Evolutionary conservation across 768 basidiomycete genomes (phyloP).

Genomic region (Leucocoprinus sp.): DNA sequence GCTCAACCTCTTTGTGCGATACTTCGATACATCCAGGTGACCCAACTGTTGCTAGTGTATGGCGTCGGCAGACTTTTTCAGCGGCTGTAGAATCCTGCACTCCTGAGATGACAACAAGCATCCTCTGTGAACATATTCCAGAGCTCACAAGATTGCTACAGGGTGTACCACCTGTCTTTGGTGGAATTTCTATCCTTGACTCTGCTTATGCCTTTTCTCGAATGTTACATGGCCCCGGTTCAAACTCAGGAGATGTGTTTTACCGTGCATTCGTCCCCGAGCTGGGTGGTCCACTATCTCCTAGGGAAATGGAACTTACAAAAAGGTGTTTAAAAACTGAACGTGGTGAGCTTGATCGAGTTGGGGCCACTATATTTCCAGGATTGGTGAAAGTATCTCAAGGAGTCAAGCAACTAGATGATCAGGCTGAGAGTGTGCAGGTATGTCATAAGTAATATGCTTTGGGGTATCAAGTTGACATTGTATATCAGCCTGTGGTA

Average conservation of each 20-base stretch:
- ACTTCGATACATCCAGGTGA: constrained; percentile 42
- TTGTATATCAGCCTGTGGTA: constrained; percentile 49
- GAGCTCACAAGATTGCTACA: constrained; percentile 49
- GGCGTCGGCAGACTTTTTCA: constrained; percentile 85
- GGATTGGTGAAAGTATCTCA: constrained; percentile 76
- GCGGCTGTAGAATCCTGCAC: constrained; percentile 77
- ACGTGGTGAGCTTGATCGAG: constrained; percentile 60
- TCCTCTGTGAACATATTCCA: constrained; percentile 68
- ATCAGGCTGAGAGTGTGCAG: constrained; percentile 40
- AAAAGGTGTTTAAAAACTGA: constrained; percentile 77
- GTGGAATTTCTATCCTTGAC: constrained; percentile 54
- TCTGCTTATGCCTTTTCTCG: constrained; percentile 74
- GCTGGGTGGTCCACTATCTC: constrained; percentile 62
- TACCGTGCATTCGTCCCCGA: constrained; percentile 86
- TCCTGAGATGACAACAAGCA: constrained; percentile 56
- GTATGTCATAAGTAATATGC: constrained; percentile 17
- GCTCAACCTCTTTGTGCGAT: neutral
- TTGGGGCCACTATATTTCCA: constrained; percentile 82
- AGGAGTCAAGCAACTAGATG: constrained; percentile 26
- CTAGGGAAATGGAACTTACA: constrained; percentile 76
- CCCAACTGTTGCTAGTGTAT: constrained; percentile 81
- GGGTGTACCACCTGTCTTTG: constrained; percentile 31
- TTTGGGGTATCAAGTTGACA: constrained; percentile 8
- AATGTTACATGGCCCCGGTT: constrained; percentile 72
- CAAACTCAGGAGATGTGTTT: constrained; percentile 62